Conservation (phyloP, 163 green algal species). For the Scenedesmus sp. region DNA sequence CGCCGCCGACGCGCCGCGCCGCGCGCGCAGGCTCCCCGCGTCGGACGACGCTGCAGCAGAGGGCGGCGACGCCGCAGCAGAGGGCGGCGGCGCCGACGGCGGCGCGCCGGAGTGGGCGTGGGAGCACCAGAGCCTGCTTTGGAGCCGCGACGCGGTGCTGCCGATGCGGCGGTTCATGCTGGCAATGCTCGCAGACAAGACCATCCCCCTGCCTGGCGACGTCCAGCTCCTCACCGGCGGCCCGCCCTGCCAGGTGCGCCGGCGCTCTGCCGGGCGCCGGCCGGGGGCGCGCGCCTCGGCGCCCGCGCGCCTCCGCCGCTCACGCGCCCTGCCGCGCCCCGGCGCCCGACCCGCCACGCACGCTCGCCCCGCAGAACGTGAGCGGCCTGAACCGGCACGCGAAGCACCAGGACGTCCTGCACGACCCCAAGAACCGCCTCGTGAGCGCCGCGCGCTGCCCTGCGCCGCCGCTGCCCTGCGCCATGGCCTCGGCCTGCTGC, state of each 20-base stretch:
- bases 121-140: constrained; percentile 30
- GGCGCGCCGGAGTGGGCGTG: constrained; percentile 1
- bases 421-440: constrained; percentile 73
- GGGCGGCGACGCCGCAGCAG: not conserved
- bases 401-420: constrained; percentile 61
- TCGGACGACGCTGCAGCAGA: not conserved
- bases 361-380: constrained; percentile 42
- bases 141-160: not conserved
- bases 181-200: constrained; percentile 39
- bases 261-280: not conserved
- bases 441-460: no score
- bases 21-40: not conserved
- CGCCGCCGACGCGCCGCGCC: no score
- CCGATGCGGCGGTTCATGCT: constrained; percentile 55
- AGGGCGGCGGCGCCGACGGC: not conserved
- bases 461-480: no score
- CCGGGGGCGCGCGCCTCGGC: not conserved
- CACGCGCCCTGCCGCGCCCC: not conserved
- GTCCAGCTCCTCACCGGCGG: constrained; percentile 75
- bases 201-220: constrained; percentile 67
- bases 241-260: constrained; percentile 76
- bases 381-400: constrained; percentile 76
- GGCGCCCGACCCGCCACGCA: not conserved
- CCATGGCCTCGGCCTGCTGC: no score
- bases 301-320: no score